A percentile compares a stretch with the other conserved stretches of the same genome.
These are phyloP conservation scores for Rhododendron ferrugineum DNA, from an alignment of 148 eudicot species.

Conservation along the genomic window DNA sequence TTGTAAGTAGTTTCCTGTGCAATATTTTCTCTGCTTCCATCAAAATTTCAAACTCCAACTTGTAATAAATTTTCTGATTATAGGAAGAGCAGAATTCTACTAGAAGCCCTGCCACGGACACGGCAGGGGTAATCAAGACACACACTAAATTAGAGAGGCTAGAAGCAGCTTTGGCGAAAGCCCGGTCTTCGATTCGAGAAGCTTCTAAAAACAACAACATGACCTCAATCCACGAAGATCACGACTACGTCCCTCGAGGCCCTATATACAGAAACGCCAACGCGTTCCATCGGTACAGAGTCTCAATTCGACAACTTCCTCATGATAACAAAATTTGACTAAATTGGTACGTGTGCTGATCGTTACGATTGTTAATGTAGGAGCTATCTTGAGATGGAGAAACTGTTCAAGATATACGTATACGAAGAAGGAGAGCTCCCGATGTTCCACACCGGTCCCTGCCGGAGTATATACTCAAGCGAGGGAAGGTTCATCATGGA, in stretches of 20 bases:
- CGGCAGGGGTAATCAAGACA: too few species aligned
- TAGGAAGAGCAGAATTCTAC: neutral
- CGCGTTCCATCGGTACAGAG: constrained; percentile 36
- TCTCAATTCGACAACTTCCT: neutral
- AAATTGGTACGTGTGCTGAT: neutral
- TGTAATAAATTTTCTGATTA: neutral
- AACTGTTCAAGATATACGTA: constrained; percentile 44
- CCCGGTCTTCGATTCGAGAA: constrained; percentile 24
- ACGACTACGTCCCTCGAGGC: constrained; percentile 36
- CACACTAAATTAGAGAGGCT: constrained; percentile 13
- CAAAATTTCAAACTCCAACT: neutral
- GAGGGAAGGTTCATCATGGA: constrained; percentile 61
- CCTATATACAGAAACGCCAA: constrained; percentile 34
- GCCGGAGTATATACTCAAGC: constrained; percentile 37
- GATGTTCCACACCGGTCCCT: constrained; percentile 47
- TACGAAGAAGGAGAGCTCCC: constrained; percentile 66
- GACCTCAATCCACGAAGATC: constrained; percentile 22
- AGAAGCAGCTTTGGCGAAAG: constrained; percentile 28
- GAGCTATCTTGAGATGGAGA: constrained; percentile 69
- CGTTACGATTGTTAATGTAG: constrained; percentile 16
- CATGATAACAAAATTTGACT: neutral
- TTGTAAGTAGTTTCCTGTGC: neutral
- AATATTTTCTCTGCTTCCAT: neutral
- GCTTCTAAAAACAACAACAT: constrained; percentile 24
- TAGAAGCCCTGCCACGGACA: neutral